Conservation (phyloP, 768 basidiomycete species). For the Suillus subaureus region DNA sequence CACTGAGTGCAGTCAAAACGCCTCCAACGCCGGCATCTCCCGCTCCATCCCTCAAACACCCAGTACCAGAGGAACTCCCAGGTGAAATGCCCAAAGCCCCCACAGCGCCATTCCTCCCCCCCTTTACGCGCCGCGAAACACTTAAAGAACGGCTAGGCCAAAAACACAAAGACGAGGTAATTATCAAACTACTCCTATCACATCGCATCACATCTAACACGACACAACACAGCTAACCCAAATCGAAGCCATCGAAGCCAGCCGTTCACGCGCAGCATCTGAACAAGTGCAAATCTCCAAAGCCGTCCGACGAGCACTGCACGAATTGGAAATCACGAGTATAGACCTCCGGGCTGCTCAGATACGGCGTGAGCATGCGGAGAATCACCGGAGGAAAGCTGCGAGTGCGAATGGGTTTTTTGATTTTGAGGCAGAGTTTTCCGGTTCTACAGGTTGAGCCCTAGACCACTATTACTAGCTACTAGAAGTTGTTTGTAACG, state of each 20-base stretch:
- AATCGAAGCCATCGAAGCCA: conserved; percentile 39
- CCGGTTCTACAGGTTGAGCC: not conserved
- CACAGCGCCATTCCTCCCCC: conserved; percentile 34
- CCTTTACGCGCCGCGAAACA: conserved; percentile 27
- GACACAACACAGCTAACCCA: conserved; percentile 9
- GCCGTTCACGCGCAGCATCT: conserved; percentile 40
- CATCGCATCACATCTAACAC: not conserved
- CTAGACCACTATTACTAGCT: not conserved
- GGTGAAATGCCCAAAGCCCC: conserved; percentile 4
- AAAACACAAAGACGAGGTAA: conserved; percentile 27
- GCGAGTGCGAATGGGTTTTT: conserved; percentile 49
- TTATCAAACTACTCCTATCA: not conserved
- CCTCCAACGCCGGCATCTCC: conserved; percentile 13
- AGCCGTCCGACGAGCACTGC: conserved; percentile 50
- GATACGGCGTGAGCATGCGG: conserved; percentile 58
- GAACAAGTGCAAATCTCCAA: conserved; percentile 44
- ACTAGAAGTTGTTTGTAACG: not conserved
- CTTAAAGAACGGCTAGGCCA: not conserved
- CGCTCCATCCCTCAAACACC: conserved; percentile 11
- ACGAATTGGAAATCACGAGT: conserved; percentile 61
- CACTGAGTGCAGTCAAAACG: not conserved
- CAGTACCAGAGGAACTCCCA: not conserved
- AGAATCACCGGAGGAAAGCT: conserved; percentile 62
- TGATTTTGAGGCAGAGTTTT: conserved; percentile 51
- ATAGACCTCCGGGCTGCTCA: conserved; percentile 64